Evolutionary conservation across 78 protist species (phyloP).

Genomic region (Chrysochromulina parva): DNA sequence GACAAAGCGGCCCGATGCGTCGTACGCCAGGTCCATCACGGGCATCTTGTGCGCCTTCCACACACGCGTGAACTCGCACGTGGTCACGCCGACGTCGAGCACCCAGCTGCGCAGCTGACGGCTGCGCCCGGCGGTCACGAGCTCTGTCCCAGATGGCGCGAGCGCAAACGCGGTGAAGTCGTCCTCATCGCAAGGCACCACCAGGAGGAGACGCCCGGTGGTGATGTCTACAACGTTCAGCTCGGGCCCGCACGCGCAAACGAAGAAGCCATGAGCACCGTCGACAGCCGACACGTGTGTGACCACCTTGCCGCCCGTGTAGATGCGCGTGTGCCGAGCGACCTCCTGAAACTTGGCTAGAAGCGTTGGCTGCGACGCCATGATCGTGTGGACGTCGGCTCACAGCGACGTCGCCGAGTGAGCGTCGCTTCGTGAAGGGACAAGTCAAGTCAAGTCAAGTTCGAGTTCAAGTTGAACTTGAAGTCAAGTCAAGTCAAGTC

Average conservation of each 20-base stretch:
- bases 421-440: no score
- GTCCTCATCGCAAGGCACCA: not conserved
- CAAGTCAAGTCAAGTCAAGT: no score
- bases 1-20: conserved; percentile 36
- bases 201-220: not conserved
- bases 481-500: no score
- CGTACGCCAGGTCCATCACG: conserved; percentile 36
- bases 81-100: no score
- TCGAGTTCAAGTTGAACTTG: no score
- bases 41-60: conserved; percentile 52
- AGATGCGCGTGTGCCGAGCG: not conserved
- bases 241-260: conserved; percentile 1
- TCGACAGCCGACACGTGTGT: not conserved
- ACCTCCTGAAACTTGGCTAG: not conserved
- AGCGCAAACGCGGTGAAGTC: conserved; percentile 27
- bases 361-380: no score
- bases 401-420: no score
- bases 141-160: not conserved
- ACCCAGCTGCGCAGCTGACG: not conserved
- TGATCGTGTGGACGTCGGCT: no score
- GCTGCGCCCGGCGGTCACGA: conserved; percentile 28
- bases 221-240: not conserved
- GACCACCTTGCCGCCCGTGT: conserved; percentile 27
- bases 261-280: no score
- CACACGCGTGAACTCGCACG: not conserved